Percentiles rank a stretch among this genome's conserved stretches.
phyloP scores from a whole-genome alignment of 768 basidiomycete genomes.

The Neoboletus magnificus region DNA sequence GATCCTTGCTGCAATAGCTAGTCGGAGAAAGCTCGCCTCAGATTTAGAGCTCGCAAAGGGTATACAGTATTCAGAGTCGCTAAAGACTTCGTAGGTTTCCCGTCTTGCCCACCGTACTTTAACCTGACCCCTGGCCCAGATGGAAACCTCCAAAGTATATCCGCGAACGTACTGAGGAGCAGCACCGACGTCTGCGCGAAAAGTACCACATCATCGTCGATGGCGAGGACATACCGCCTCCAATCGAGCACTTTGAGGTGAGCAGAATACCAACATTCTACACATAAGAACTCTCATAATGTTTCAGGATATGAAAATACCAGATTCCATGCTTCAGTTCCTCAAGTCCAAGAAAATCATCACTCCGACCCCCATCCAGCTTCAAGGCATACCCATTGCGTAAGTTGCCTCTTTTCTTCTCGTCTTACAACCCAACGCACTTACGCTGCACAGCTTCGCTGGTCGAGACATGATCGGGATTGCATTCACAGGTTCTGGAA shows the following conservation, averaged over 20 bases:
- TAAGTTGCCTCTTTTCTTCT: constrained; percentile 38
- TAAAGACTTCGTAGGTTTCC: constrained; percentile 70
- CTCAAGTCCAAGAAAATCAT: constrained; percentile 83
- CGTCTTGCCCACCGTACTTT: neutral
- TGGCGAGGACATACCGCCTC: constrained; percentile 89
- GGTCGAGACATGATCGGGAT: constrained; percentile 99
- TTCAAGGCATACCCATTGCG: constrained; percentile 96
- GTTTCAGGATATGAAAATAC: constrained; percentile 96
- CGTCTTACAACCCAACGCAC: neutral
- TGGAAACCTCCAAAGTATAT: constrained; percentile 90
- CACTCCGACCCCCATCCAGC: constrained; percentile 90
- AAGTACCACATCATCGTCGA: constrained; percentile 95
- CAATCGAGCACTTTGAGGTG: constrained; percentile 85
- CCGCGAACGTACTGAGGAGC: constrained; percentile 61
- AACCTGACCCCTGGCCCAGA: constrained; percentile 38
- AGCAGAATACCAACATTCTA: constrained; percentile 4
- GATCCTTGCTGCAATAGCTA: constrained; percentile 88
- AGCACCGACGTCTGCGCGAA: constrained; percentile 74
- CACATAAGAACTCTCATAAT: constrained; percentile 11
- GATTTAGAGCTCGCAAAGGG: constrained; percentile 93
- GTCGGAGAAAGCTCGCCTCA: constrained; percentile 85
- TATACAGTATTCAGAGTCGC: constrained; percentile 82
- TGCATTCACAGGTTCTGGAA: constrained; percentile 98
- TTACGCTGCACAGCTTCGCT: constrained; percentile 59
- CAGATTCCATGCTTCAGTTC: constrained; percentile 75